Percentiles rank a stretch among this genome's conserved stretches.
Evolutionary conservation across 2,329 filamentous ascomycete species (phyloP).

Genomic region (Calonectria leucothoes): DNA sequence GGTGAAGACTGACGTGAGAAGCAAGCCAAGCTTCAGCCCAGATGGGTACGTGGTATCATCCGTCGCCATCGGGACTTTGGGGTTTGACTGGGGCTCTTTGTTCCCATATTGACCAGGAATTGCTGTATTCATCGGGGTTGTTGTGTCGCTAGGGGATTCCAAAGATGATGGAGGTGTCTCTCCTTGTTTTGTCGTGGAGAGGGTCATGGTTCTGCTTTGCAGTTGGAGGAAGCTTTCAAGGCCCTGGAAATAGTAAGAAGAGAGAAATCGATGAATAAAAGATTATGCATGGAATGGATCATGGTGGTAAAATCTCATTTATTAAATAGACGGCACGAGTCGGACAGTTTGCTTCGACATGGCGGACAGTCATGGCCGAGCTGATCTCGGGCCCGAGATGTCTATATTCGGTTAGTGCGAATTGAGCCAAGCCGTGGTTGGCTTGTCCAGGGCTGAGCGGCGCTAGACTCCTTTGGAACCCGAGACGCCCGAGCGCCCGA

Average conservation of each 20-base stretch:
- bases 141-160: background rate
- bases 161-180: background rate
- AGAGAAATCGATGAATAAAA: too few relatives aligned
- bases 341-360: too few relatives aligned
- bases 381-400: background rate
- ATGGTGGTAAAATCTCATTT: background rate
- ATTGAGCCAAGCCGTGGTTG: too few relatives aligned
- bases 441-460: fast-evolving
- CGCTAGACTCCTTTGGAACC: background rate
- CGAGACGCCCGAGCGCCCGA: background rate
- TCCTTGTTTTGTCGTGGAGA: background rate
- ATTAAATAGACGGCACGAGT: background rate
- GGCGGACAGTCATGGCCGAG: background rate
- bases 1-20: background rate
- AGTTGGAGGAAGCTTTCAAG: background rate
- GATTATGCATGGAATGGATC: background rate
- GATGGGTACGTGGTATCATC: background rate
- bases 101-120: background rate
- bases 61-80: background rate
- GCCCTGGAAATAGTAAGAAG: too few relatives aligned
- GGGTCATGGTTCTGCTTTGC: background rate
- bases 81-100: background rate
- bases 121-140: background rate
- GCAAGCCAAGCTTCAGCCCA: background rate
- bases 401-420: background rate